Evolutionary conservation across 306 rosid species (phyloP), one percentile per base, ranked within the genome.

Genomic region (Geum urbanum): DNA sequence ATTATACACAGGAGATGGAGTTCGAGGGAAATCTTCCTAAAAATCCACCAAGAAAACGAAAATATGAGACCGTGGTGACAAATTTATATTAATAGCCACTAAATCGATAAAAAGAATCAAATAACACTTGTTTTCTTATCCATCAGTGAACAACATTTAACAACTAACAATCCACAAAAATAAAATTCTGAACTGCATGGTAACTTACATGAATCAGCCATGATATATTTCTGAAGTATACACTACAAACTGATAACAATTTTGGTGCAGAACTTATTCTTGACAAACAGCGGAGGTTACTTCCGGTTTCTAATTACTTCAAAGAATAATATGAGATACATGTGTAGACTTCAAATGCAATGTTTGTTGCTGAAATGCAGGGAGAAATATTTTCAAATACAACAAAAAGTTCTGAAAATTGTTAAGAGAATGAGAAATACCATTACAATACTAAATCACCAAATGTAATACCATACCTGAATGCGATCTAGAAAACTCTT

Each of bases 21-120:
- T 83, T n/a, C 86, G 86, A 51, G 90, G 88, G 65, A 83, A 87
- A 78, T 85, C 92, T 70, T 85, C 85, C 92, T 85, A 67, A 58
- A 72, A 72, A 53, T 70, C 22, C 76, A 74, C 44, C 67, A 74
- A 27, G 2, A 72, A 73, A 71, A 61, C 1, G 13, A 75, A 55
- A 27, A 60, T 18, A 69, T 65, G 20, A 71, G 27, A 37, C 7
- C 16, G 55, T 3, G 55, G 66, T 35, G 65, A 64, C 54, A 70
- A 32, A 32, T 32, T 32, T 32, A 32, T 32, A 32, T 2, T 32
- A 32, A 32, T 32, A 32, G 37, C 37, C 37, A 2, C 37, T 27
- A 49, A 22, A 64, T 16, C 9, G 22, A 54, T 37, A 4, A 40
- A 39, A 61, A 51, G 24, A 3, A 3, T 18, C 39, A 20, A 22